Evolutionary conservation across 129 eudicot species (phyloP).

Genomic region (Tagetes patula): DNA sequence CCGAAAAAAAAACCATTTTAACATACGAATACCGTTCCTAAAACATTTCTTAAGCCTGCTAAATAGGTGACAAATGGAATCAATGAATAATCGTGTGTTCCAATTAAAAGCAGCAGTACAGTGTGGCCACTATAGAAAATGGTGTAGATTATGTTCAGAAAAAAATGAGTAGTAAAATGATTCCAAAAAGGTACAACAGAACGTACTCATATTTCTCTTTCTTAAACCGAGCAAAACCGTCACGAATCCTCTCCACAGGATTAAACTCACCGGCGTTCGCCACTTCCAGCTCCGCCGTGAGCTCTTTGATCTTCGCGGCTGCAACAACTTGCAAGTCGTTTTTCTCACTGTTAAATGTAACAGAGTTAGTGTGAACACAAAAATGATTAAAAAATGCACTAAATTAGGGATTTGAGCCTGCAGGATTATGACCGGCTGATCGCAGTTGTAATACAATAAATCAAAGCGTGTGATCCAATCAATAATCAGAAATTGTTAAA

Average conservation of each 20-base stretch:
- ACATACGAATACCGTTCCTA: too few relatives aligned
- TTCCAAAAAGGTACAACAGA: conserved; percentile 24
- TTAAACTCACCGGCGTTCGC: conserved; percentile 35
- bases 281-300: conserved; percentile 76
- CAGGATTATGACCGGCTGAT: too few relatives aligned
- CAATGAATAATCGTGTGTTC: conserved; percentile 19
- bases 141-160: conserved; percentile 23
- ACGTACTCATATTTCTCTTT: conserved; percentile 85
- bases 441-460: not conserved
- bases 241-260: conserved; percentile 60
- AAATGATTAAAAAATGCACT: too few relatives aligned
- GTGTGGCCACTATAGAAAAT: conserved; percentile 19
- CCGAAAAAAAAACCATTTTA: too few relatives aligned
- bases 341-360: conserved; percentile 52
- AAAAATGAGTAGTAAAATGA: conserved; percentile 21
- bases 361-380: conserved; percentile 8
- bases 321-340: conserved; percentile 49
- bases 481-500: conserved; percentile 6
- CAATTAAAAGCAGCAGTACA: conserved; percentile 25
- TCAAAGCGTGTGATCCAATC: conserved; percentile 25
- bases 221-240: conserved; percentile 81
- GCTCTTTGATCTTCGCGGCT: conserved; percentile 64
- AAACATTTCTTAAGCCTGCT: too few relatives aligned
- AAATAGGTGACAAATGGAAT: conserved; percentile 24
- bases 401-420: too few relatives aligned